Evolutionary conservation across 108 stramenopile genomes (phyloP).

Genomic region (Pseudonitzschia multistriata): DNA sequence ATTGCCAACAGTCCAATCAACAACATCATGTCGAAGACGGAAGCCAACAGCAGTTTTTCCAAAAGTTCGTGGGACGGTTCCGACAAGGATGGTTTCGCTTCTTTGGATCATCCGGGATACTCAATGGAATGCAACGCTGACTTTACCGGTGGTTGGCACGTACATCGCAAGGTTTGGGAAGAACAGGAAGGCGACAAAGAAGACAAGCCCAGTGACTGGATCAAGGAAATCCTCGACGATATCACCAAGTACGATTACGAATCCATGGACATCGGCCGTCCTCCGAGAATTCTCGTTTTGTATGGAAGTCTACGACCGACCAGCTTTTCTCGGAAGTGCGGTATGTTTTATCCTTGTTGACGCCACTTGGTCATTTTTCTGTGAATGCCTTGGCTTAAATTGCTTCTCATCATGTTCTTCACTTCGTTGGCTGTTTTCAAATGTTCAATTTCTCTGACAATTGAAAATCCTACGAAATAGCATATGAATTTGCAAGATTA

Average conservation of each 20-base stretch:
- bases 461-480: background rate
- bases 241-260: slow-evolving; percentile 47
- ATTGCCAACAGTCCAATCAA: background rate
- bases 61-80: slow-evolving; percentile 26
- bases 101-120: slow-evolving; percentile 49
- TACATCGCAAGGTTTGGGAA: slow-evolving; percentile 38
- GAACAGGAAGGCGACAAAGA: background rate
- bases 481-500: background rate
- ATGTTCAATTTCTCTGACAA: no score
- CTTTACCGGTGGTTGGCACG: slow-evolving; percentile 48
- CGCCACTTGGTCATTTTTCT: no score
- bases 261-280: slow-evolving; percentile 44
- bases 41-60: background rate
- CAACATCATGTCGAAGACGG: background rate
- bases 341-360: background rate
- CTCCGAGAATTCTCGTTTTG: slow-evolving; percentile 49
- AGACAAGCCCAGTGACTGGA: slow-evolving; percentile 24
- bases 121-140: slow-evolving; percentile 35
- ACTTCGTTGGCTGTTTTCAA: background rate
- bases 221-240: slow-evolving; percentile 32
- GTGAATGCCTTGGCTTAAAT: no score
- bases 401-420: no score
- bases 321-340: slow-evolving; percentile 44
- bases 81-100: slow-evolving; percentile 30
- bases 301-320: slow-evolving; percentile 54